Percentiles rank a stretch among this genome's conserved stretches.
phyloP scores from a whole-genome alignment of 805 yeast species.

The Schwanniomyces sp. region DNA sequence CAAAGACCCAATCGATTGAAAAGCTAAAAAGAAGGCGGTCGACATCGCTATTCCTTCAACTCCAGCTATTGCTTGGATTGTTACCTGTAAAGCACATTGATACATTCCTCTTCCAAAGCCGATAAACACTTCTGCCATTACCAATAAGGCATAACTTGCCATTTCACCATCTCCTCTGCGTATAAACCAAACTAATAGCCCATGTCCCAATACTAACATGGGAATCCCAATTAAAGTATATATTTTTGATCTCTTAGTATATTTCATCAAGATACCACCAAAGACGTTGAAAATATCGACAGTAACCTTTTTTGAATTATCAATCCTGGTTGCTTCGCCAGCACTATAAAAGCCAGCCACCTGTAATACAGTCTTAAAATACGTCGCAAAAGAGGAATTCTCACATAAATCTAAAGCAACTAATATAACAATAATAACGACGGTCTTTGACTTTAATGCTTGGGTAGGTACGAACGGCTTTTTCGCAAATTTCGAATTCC shows the following conservation, averaged over 20 bases:
- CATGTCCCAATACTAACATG: background rate
- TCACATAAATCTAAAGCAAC: conserved; percentile 20
- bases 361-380: conserved; percentile 23
- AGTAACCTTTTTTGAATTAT: conserved; percentile 25
- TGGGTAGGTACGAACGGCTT: conserved; percentile 22
- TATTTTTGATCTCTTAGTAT: conserved; percentile 23
- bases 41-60: background rate
- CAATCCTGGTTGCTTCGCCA: conserved; percentile 26
- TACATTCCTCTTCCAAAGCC: background rate
- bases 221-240: conserved; percentile 7
- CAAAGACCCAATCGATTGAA: background rate
- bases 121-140: background rate
- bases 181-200: background rate
- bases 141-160: background rate
- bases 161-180: conserved; percentile 7
- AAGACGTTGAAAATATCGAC: conserved; percentile 22
- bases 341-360: conserved; percentile 9
- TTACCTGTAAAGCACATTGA: background rate
- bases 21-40: background rate
- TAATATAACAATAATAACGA: conserved; percentile 14
- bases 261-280: conserved; percentile 25
- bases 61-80: background rate
- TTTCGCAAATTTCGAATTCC: conserved; percentile 18
- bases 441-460: conserved; percentile 15
- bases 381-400: conserved; percentile 21